Conservation (phyloP, 306 rosid species). For the Quercus ilex region DNA sequence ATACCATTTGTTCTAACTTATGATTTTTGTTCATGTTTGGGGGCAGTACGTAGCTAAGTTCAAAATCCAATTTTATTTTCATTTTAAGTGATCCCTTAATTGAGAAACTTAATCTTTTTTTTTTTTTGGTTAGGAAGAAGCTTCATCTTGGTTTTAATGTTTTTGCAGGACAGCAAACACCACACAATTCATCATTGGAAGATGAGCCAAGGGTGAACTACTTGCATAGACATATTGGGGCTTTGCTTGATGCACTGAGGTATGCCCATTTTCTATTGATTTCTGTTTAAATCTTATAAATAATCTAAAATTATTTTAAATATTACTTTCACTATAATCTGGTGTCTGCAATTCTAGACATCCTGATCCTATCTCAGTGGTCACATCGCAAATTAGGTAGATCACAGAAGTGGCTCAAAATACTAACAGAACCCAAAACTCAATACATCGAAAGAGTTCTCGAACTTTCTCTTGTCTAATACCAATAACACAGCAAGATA, state of each 20-base stretch:
- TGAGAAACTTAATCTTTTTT: too few species aligned
- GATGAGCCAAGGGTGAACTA: constrained; percentile 55
- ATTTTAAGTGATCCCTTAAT: background rate
- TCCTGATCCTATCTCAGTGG: too few species aligned
- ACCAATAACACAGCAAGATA: too few species aligned
- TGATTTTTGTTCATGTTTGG: background rate
- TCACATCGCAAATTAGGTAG: too few species aligned
- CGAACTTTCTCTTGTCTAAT: too few species aligned
- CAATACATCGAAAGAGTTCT: too few species aligned
- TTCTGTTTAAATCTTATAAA: background rate
- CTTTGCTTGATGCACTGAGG: constrained; percentile 49
- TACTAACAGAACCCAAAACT: too few species aligned
- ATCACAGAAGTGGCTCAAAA: too few species aligned
- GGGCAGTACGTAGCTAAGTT: background rate
- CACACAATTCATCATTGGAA: constrained; percentile 44
- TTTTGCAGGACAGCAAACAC: constrained; percentile 45
- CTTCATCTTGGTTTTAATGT: background rate
- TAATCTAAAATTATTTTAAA: background rate
- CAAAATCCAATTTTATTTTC: background rate
- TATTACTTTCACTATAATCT: background rate
- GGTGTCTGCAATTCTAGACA: background rate
- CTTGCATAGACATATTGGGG: constrained; percentile 38
- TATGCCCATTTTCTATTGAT: constrained; percentile 5
- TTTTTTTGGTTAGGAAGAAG: too few species aligned
- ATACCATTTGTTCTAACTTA: background rate